Conservation (phyloP, 345 rosid species). For the Bruguiera gymnorhiza region DNA sequence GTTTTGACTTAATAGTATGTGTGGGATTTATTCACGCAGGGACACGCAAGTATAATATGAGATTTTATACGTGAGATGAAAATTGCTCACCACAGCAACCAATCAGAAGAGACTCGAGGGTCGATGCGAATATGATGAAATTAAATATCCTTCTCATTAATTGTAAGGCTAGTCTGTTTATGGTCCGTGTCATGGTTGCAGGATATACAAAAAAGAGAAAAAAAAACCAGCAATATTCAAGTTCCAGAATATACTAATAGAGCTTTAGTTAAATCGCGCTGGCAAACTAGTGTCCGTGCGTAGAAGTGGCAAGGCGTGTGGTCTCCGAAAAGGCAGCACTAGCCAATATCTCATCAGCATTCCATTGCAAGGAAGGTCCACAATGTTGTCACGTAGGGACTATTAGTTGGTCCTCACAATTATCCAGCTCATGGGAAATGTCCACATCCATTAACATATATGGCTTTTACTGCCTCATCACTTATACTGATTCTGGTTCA, state of each 20-base stretch:
- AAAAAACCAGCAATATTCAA: background rate
- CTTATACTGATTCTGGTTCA: background rate
- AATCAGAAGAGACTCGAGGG: too few species aligned
- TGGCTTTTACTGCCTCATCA: background rate
- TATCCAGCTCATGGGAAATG: background rate
- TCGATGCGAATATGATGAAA: too few species aligned
- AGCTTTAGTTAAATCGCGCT: background rate
- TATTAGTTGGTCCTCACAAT: slow-evolving; percentile 15
- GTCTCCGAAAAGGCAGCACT: slow-evolving; percentile 40
- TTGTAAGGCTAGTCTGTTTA: too few species aligned
- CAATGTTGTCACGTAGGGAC: slow-evolving; percentile 20
- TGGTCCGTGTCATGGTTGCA: background rate
- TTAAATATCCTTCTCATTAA: too few species aligned
- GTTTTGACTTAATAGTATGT: too few species aligned
- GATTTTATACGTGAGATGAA: too few species aligned
- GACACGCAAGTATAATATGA: too few species aligned
- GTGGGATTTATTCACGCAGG: too few species aligned
- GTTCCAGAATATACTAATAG: background rate
- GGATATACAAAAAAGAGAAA: background rate
- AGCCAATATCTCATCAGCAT: slow-evolving; percentile 24
- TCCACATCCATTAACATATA: background rate
- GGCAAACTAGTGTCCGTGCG: slow-evolving; percentile 23
- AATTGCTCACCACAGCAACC: too few species aligned
- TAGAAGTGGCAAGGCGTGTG: slow-evolving; percentile 31
- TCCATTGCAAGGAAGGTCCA: slow-evolving; percentile 29